Percentiles rank a stretch among this genome's conserved stretches.
Evolutionary conservation across 2,329 filamentous ascomycete genomes (phyloP).

Genomic region (Trichoderma atroviride): DNA sequence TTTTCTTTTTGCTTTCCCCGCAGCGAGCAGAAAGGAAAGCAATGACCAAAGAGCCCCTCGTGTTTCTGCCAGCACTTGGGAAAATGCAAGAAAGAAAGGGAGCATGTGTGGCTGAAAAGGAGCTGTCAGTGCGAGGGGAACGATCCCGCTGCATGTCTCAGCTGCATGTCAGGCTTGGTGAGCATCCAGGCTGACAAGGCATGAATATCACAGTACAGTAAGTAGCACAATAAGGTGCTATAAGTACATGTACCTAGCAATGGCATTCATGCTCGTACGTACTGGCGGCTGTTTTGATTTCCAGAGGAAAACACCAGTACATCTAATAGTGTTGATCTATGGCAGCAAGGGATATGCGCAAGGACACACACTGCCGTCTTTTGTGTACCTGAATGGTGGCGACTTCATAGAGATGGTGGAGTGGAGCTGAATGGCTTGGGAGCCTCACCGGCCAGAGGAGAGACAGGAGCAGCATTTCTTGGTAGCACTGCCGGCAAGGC

Average conservation of each 20-base stretch:
- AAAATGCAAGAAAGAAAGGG: neutral
- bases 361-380: neutral
- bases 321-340: neutral
- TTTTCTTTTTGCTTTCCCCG: neutral
- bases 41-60: conserved; percentile 1
- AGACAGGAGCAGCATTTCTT: neutral
- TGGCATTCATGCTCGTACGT: neutral
- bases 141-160: conserved; percentile 16
- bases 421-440: conserved; percentile 9
- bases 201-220: neutral
- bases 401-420: neutral
- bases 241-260: neutral
- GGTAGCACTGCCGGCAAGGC: neutral
- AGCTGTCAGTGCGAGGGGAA: neutral
- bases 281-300: neutral
- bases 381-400: conserved; percentile 22
- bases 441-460: neutral
- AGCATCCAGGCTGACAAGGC: neutral
- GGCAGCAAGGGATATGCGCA: neutral
- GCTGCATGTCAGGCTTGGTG: conserved; percentile 21
- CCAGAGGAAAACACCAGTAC: neutral
- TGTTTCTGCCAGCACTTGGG: neutral
- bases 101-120: neutral
- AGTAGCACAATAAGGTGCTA: neutral
- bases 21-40: neutral